Evolutionary conservation across 768 basidiomycete genomes (phyloP).

Genomic region (Serendipita sp.): DNA sequence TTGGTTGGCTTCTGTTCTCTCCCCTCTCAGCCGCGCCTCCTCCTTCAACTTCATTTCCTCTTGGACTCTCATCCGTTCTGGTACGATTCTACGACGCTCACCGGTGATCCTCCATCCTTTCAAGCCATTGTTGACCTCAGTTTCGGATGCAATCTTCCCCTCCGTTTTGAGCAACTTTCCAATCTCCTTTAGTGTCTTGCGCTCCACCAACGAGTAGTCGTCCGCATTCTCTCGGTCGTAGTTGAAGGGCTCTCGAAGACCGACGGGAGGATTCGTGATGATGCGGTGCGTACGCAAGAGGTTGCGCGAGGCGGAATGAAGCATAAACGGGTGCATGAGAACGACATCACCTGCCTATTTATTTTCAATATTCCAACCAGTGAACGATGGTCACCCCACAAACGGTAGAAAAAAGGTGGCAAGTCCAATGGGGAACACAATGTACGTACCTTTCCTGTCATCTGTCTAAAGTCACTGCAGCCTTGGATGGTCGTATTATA

Average conservation of each 20-base stretch:
- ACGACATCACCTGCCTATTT: constrained; percentile 50
- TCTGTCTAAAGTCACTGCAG: constrained; percentile 15
- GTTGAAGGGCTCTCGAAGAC: constrained; percentile 38
- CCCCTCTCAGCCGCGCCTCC: constrained; percentile 6
- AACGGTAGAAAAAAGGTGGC: neutral
- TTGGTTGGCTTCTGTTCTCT: neutral
- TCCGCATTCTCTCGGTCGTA: constrained; percentile 30
- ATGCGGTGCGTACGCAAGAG: constrained; percentile 35
- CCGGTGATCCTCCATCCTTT: constrained; percentile 29
- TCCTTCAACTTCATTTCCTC: constrained; percentile 37
- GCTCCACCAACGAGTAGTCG: constrained; percentile 36
- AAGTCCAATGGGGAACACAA: neutral
- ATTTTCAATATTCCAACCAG: too few species aligned
- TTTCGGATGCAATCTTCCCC: constrained; percentile 26
- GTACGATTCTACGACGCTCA: constrained; percentile 33
- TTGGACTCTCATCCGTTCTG: constrained; percentile 28
- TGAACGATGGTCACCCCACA: constrained; percentile 8
- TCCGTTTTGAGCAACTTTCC: constrained; percentile 13
- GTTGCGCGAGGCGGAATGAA: constrained; percentile 50
- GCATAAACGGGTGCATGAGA: constrained; percentile 47
- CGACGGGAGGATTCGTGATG: constrained; percentile 52
- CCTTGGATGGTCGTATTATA: constrained; percentile 25
- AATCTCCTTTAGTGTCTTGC: constrained; percentile 39
- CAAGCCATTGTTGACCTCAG: constrained; percentile 10
- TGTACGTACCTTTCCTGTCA: constrained; percentile 1